Evolutionary conservation across 192 early-diverging fungal genomes (phyloP), one percentile per base, ranked within the genome.

Genomic region (Podila horticola): DNA sequence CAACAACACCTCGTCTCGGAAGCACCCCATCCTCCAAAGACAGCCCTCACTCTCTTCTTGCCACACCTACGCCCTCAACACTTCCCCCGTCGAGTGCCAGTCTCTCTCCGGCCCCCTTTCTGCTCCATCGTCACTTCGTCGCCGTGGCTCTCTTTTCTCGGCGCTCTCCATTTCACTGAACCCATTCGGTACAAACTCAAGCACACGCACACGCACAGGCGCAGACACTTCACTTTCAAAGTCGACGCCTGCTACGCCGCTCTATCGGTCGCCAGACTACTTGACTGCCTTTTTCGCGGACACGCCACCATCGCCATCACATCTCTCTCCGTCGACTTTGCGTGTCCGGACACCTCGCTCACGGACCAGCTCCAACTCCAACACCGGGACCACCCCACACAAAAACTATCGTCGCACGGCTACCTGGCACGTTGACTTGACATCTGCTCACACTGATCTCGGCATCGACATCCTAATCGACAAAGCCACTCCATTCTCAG

Each of bases 211-310:
- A 13, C 3, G 15, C 20, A 12, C 59, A 26, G 17, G 8, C 31
- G n/a, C 4, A 31, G 19, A 26, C 20, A n/a, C n/a, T n/a, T 20
- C 67, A 29, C 15, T 24, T 31, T 28, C 52, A 34, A 12, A 22
- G 34, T 55, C n/a, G 24, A 36, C 20, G 20, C 34, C 48, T 49
- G 17, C 29, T 11, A 13, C 33, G 19, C 59, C 36, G 22, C 22
- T 59, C 4, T 70, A 71, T 48, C 71, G 51, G 17, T 67, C 77
- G 55, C 77, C 77, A 10, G 77, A 81, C 58, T 81, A 81, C 34
- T 50, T 81, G 60, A 81, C 77, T 60, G 77, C 58, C 34, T 81
- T 65, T 73, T 81, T 81, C 49, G 66, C 77, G 17, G 71, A 81
- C 49, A 69, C 71, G 41, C 41, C 41, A 45, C 41, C 41, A 45